Conservation (phyloP, 176 grass and related monocot genomes). For the Pontederia paniculata region DNA sequence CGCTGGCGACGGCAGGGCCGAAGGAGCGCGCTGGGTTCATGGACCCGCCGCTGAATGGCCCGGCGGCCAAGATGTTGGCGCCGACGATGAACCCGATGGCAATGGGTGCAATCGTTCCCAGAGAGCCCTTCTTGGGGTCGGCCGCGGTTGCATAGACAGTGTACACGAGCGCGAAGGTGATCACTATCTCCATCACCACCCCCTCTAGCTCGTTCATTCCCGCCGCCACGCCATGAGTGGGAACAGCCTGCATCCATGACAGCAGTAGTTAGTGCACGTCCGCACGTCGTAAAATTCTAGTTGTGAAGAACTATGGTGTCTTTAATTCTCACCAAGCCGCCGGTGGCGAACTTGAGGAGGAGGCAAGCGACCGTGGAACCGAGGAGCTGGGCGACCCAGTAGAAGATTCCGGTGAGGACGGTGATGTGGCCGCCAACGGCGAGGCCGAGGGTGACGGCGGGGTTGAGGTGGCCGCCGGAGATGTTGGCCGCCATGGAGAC, state of each 20-base stretch:
- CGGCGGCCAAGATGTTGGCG: constrained; percentile 79
- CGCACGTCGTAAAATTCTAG: not conserved
- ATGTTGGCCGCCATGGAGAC: constrained; percentile 79
- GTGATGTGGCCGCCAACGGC: constrained; percentile 78
- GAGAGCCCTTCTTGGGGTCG: constrained; percentile 66
- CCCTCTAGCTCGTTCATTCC: constrained; percentile 61
- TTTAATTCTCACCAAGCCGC: constrained; percentile 34
- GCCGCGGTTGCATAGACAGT: constrained; percentile 87
- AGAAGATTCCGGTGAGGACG: constrained; percentile 79
- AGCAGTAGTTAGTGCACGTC: not conserved
- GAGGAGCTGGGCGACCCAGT: constrained; percentile 77
- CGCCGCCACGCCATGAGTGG: constrained; percentile 55
- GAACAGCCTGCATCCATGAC: constrained; percentile 30
- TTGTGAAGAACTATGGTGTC: not conserved
- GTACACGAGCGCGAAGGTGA: constrained; percentile 92
- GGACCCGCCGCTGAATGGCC: constrained; percentile 75
- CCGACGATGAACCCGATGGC: constrained; percentile 91
- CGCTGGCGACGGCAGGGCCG: constrained; percentile 50
- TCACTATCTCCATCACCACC: constrained; percentile 64
- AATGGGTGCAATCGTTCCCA: constrained; percentile 68
- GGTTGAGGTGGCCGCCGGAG: constrained; percentile 90
- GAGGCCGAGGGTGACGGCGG: constrained; percentile 76
- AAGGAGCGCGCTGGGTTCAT: constrained; percentile 92
- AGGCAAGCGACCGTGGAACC: constrained; percentile 62
- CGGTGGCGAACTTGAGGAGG: constrained; percentile 67